A percentile compares a stretch with the other conserved stretches of the same genome.
phyloP scores from a whole-genome alignment of 2,329 filamentous ascomycete genomes.

The Periconia digitata region DNA sequence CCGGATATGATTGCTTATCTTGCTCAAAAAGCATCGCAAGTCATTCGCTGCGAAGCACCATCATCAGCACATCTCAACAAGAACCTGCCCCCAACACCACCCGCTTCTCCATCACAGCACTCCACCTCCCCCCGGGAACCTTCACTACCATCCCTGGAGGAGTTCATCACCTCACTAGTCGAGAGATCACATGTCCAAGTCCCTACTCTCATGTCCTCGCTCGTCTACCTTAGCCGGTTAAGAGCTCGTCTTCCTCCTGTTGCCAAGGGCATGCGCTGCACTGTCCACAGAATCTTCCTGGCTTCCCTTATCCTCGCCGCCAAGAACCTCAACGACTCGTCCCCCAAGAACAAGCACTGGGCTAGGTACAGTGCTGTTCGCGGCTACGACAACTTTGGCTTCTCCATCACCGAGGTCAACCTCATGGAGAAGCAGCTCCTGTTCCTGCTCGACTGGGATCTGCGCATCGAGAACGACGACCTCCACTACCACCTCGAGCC shows the following conservation, averaged over 20 bases:
- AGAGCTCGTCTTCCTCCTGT: conserved; percentile 85
- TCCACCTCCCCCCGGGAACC: conserved; percentile 51
- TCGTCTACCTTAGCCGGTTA: conserved; percentile 88
- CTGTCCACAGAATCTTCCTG: conserved; percentile 95
- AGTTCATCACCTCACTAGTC: conserved; percentile 90
- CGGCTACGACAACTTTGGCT: conserved; percentile 77
- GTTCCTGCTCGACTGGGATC: conserved; percentile 91
- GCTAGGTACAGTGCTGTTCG: conserved; percentile 84
- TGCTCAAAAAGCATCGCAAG: conserved; percentile 70
- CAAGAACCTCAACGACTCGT: conserved; percentile 98
- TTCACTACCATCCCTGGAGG: conserved; percentile 74
- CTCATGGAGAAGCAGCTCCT: conserved; percentile 99
- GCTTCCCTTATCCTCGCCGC: conserved; percentile 82
- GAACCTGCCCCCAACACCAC: conserved; percentile 60
- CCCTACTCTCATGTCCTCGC: conserved; percentile 92
- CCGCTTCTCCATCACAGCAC: conserved; percentile 59
- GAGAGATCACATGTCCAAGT: conserved; percentile 95
- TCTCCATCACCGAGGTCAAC: conserved; percentile 94
- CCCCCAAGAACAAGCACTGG: conserved; percentile 99
- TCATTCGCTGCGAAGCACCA: conserved; percentile 72
- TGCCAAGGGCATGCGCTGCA: conserved; percentile 94
- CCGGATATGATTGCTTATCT: conserved; percentile 78
- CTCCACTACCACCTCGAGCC: conserved; percentile 84
- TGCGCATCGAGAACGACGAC: conserved; percentile 81
- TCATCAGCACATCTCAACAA: conserved; percentile 44